Percentiles rank a stretch among this genome's conserved stretches.
Conservation (phyloP, 116 monocot genomes). For the Posidonia oceanica region DNA sequence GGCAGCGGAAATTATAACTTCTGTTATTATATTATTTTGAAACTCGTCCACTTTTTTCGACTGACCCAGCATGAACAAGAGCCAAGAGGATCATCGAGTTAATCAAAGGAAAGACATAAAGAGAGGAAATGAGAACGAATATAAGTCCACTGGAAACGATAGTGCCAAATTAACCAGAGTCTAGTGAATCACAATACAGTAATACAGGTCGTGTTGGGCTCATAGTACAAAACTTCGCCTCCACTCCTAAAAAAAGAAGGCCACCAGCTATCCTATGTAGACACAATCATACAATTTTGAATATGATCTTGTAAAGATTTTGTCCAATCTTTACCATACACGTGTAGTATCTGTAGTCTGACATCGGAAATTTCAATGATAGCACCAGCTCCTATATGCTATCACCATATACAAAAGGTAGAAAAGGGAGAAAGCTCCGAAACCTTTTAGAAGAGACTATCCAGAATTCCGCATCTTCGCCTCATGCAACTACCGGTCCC, state of each 20-base stretch:
- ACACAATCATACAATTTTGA: not conserved
- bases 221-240: not conserved
- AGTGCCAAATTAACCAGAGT: too few relatives aligned
- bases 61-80: too few relatives aligned
- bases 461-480: not conserved
- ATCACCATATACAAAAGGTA: not conserved
- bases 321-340: not conserved
- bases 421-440: not conserved
- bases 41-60: too few relatives aligned
- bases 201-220: not conserved
- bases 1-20: too few relatives aligned
- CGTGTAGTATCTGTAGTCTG: conserved; percentile 2
- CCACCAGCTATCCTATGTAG: not conserved
- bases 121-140: too few relatives aligned
- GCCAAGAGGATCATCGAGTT: too few relatives aligned
- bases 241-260: not conserved
- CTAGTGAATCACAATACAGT: too few relatives aligned
- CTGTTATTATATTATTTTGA: too few relatives aligned
- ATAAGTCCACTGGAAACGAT: too few relatives aligned
- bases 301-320: not conserved
- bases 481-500: not conserved
- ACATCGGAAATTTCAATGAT: not conserved
- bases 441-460: not conserved
- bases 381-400: not conserved
- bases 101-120: too few relatives aligned